Evolutionary conservation across 495 filamentous ascomycete species (phyloP), one percentile per base, ranked within the genome.

Genomic region (Cercophora sp.): DNA sequence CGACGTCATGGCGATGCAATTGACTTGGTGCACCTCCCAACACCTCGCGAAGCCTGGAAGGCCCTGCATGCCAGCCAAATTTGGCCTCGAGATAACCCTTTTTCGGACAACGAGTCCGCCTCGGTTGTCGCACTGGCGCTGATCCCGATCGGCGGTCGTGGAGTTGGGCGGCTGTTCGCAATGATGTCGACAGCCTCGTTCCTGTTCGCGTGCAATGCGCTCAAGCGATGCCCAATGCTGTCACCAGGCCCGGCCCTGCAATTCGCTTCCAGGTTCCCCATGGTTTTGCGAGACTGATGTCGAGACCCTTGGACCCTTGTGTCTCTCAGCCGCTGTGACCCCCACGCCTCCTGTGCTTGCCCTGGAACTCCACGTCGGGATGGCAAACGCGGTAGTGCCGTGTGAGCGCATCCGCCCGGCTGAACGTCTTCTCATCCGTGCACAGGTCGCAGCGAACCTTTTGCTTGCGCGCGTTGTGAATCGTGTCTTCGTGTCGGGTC

Each of bases 351-450:
- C 40, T 18, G 8, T 43, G 40, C 40, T 43, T 43, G 40, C 40
- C 40, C 2, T 25, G 40, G 18, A 43, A 25, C 23, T 43, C 40
- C 8, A 43, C 18, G 8, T 47, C 44, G 8, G 44, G 44, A 20
- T 47, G 44, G 44, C 44, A 47, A 25, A 47, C 88, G 13, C 89
- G 84, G 80, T 95, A 92, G 69, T 97, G 92, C 53, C 92, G 78
- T n/a, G 91, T 96, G 32, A 97, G 78, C 2, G 80, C 92, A 74
- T 97, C 92, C 56, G 90, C 91, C 54, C 92, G 83, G 50, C 87
- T 91, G 64, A 97, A 96, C 0, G 89, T 93, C 77, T 97, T 97
- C 66, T 97, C 92, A 57, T 97, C 92, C 11, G 88, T 91, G 71
- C 92, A 97, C 32, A 93, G 72, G 48, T 91, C 85, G 69, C 92